These are phyloP conservation scores for Penicillium cosmopolitanum DNA, from an alignment of 495 filamentous ascomycete genomes.

Conservation along the genomic window DNA sequence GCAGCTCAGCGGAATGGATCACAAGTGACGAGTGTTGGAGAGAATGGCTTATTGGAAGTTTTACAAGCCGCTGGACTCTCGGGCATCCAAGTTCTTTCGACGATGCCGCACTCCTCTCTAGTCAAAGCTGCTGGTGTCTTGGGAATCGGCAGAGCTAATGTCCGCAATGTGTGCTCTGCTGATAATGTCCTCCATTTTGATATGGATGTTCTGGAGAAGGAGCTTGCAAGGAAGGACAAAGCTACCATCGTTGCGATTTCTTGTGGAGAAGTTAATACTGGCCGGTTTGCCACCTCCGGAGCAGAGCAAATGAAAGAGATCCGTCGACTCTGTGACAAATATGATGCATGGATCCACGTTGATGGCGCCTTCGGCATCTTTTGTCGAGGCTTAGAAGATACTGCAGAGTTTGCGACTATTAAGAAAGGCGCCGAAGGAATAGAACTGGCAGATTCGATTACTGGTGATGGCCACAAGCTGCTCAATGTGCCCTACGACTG, in stretches of 20 bases:
- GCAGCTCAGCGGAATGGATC: constrained; percentile 42
- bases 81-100: constrained; percentile 75
- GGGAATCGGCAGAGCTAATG: constrained; percentile 73
- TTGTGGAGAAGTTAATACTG: constrained; percentile 90
- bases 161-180: constrained; percentile 60
- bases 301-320: constrained; percentile 63
- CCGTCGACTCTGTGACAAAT: constrained; percentile 69
- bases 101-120: constrained; percentile 80
- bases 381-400: constrained; percentile 63
- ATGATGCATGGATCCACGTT: constrained; percentile 86
- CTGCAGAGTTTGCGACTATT: constrained; percentile 62
- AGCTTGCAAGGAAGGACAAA: constrained; percentile 51
- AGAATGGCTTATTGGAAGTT: constrained; percentile 69
- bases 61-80: constrained; percentile 63
- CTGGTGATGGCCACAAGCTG: constrained; percentile 85
- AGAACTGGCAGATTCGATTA: constrained; percentile 86
- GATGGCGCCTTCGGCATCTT: constrained; percentile 93
- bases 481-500: constrained; percentile 97
- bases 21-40: constrained; percentile 58
- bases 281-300: constrained; percentile 70
- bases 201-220: constrained; percentile 58
- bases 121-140: constrained; percentile 80
- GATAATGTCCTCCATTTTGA: constrained; percentile 69
- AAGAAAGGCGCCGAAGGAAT: constrained; percentile 62
- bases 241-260: constrained; percentile 79